Evolutionary conservation across 768 basidiomycete genomes (phyloP), one percentile per base, ranked within the genome.

Genomic region (Rhizopogon sp.): DNA sequence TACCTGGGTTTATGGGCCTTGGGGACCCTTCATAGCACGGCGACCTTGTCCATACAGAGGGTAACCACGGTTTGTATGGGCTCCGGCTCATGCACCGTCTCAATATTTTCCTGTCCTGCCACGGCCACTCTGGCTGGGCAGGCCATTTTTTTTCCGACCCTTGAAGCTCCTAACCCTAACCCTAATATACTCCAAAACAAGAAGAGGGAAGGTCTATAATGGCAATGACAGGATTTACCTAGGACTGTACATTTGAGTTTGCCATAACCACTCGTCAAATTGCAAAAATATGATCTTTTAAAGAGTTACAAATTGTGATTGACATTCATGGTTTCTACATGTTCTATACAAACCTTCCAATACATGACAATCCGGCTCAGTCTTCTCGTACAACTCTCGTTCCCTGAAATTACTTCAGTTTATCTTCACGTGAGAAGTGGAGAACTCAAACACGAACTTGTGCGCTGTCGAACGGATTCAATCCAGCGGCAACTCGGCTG

Each of bases 81-180:
- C 79, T 80, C 79, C 72, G 80, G 82, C 74, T 76, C 78, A 83
- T 84, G 83, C 82, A 85, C 77, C 76, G 81, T 83, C 82, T 75
- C 59, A 84, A 84, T 84, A 84, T 85, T 85, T 85, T 75, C 81
- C 82, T 70, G 81, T 83, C 79, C 79, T 73, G 73, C 78, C 76
- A 74, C 65, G 77, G 81, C 81, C 82, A 79, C 79, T 81, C 79
- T 79, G 78, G 78, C 78, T 78, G 74, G 72, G 76, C 67, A 70
- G 78, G 78, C 77, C 71, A 46, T 66, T 68, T 75, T 74, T 77
- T 75, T 70, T 72, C 61, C 61, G 62, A n/a, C 49, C 13, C 3
- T 56, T 2, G 16, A 56, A 0, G 2, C 7, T 46, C 22, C 72
- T 78, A 79, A 78, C 76, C 74, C 76, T 80, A 80, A 78, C 76